Base-by-base conservation (phyloP, 2,329 filamentous ascomycete genomes). In the Aspergillus bombycis region DNA sequence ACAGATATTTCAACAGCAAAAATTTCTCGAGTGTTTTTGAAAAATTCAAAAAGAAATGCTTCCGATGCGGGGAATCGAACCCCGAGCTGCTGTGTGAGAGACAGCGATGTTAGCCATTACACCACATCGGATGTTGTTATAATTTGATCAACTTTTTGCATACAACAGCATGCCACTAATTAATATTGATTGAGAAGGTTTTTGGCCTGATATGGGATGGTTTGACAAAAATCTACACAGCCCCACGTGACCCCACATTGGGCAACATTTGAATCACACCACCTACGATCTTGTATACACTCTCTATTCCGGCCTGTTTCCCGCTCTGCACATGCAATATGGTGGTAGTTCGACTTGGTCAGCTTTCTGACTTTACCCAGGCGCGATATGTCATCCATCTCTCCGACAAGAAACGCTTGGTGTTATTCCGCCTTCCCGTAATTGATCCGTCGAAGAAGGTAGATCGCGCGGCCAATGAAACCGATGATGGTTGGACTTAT, bases 361-460 rank as follows among this genome's bases (percentile, higher is more conserved):
- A 61, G 21, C 67, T 80, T 8, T 67, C 74, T 5, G 71, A 72
- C 30, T 75, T 82, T 32, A 74, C 70, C 8, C 74, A 80, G 50
- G 71, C 80, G 9, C 76, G 81, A 46, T 81, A 82, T 70, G 76
- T 81, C 56, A 71, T 82, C 52, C 75, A 76, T 46, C 71, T 83
- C 6, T 81, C 79, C 0, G 77, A 77, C 65, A 78, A 76, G 57
- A 82, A 82, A 70, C 80, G 80, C 38, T 70, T 83, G 61, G 78
- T 83, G 26, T 71, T 83, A 9, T 83, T 83, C 63, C 80, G 80
- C 43, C 65, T 83, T 45, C 80, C 80, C 10, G 75, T 70, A 9
- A 83, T 83, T 62, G 74, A 76, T 61, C 67, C 68, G 26, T 67
- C 73, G 10, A 68, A 65, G 45, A 61, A 66, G 48, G 74, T 72